Conservation (phyloP, 345 rosid species). For the Sapria himalayana region DNA sequence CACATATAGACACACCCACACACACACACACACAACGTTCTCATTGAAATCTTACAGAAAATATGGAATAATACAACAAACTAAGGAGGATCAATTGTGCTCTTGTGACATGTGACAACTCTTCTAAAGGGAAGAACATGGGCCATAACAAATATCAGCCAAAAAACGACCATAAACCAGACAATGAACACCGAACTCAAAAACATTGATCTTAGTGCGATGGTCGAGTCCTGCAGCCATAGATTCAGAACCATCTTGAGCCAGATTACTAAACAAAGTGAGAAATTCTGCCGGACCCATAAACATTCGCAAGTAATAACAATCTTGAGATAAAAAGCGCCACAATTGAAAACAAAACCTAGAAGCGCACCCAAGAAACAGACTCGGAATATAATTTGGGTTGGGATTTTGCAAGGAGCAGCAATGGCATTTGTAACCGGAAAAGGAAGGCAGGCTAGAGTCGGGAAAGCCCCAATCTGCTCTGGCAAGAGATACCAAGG, state of each 20-base stretch:
- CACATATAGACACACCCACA: too few relatives aligned
- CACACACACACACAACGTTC: too few relatives aligned
- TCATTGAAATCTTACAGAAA: too few relatives aligned
- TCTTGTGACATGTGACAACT: too few relatives aligned
- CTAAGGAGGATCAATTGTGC: too few relatives aligned
- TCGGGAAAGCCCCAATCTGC: slow-evolving; percentile 11
- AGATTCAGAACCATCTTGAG: slow-evolving; percentile 1
- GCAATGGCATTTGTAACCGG: slow-evolving; percentile 16
- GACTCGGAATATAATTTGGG: slow-evolving; percentile 11
- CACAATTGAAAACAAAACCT: slow-evolving; percentile 17
- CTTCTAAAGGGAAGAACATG: too few relatives aligned
- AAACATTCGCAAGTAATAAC: slow-evolving; percentile 19
- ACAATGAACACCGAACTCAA: slow-evolving; percentile 47
- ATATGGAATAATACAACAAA: too few relatives aligned
- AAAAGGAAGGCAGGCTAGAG: slow-evolving; percentile 6
- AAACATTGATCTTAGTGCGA: slow-evolving; percentile 11
- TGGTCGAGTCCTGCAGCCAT: slow-evolving; percentile 2
- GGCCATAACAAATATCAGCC: slow-evolving; percentile 26
- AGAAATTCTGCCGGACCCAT: slow-evolving; percentile 27
- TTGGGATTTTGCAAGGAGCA: slow-evolving; percentile 21
- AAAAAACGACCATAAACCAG: slow-evolving; percentile 26
- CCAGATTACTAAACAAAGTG: slow-evolving; percentile 10
- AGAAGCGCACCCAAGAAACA: slow-evolving; percentile 25
- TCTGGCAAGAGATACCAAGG: slow-evolving; percentile 22
- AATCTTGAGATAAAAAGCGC: slow-evolving; percentile 24